Conservation (phyloP, 148 eudicot species). For the Diospyros kaki region DNA sequence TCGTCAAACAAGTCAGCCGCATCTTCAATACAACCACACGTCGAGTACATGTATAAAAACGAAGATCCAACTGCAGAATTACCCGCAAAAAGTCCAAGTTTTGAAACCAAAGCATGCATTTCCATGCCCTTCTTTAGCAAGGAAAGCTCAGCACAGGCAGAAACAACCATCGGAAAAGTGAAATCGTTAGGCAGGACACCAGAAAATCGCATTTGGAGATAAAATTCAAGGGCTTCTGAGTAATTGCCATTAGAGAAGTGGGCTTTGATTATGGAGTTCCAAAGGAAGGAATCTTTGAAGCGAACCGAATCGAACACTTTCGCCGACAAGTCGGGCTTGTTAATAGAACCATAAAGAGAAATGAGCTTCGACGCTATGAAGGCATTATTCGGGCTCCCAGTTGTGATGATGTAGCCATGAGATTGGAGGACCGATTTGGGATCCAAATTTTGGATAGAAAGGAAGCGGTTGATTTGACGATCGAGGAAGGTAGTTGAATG, state of each 20-base stretch:
- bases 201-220: conserved; percentile 39
- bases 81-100: conserved; percentile 34
- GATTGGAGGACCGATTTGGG: conserved; percentile 32
- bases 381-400: conserved; percentile 46
- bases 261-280: conserved; percentile 69
- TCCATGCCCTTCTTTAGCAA: conserved; percentile 26
- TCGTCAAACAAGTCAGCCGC: conserved; percentile 53
- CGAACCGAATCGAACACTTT: conserved; percentile 38
- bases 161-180: conserved; percentile 61
- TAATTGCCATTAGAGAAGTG: conserved; percentile 47
- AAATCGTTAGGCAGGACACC: conserved; percentile 39
- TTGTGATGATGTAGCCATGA: conserved; percentile 49
- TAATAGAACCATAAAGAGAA: conserved; percentile 39
- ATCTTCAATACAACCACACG: conserved; percentile 46
- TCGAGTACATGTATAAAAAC: conserved; percentile 60
- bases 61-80: conserved; percentile 60
- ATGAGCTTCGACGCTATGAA: conserved; percentile 70
- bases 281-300: conserved; percentile 52
- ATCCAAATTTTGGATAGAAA: conserved; percentile 22
- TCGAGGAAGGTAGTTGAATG: conserved; percentile 21
- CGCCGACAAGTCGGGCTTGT: conserved; percentile 31
- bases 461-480: conserved; percentile 31
- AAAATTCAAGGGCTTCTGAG: conserved; percentile 34
- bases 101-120: conserved; percentile 50
- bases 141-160: conserved; percentile 53